Conservation (phyloP, 805 yeast genomes). For the Starmerella bacillaris region DNA sequence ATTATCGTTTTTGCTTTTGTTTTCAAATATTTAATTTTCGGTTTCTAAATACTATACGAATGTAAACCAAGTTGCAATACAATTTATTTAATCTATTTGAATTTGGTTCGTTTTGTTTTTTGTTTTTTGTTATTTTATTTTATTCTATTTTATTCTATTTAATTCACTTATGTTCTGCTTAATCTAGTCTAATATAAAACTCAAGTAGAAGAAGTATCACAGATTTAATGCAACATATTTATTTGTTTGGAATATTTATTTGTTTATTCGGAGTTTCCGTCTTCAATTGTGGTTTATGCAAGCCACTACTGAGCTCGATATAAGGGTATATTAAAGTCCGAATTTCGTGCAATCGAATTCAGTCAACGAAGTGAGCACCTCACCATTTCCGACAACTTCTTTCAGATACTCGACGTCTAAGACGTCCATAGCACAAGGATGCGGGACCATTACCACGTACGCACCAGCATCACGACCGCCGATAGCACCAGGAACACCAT, state of each 20-base stretch:
- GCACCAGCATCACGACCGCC: constrained; percentile 76
- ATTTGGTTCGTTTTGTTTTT: too few relatives aligned
- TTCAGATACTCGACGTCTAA: constrained; percentile 34
- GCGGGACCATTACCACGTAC: constrained; percentile 88
- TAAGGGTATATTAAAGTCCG: constrained; percentile 8
- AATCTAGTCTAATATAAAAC: too few relatives aligned
- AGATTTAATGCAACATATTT: too few relatives aligned
- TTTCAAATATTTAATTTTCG: neutral
- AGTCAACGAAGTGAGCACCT: constrained; percentile 33
- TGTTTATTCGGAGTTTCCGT: too few relatives aligned
- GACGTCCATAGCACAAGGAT: constrained; percentile 45
- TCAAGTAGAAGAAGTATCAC: too few relatives aligned
- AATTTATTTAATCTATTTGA: too few relatives aligned
- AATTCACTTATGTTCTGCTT: too few relatives aligned
- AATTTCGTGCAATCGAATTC: constrained; percentile 36
- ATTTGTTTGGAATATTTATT: too few relatives aligned
- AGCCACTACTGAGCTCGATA: neutral
- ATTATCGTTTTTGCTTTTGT: neutral
- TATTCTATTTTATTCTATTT: too few relatives aligned
- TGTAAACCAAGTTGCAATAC: neutral
- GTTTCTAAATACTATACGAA: neutral
- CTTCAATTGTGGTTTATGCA: too few relatives aligned
- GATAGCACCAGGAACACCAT: constrained; percentile 78
- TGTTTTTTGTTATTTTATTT: too few relatives aligned
- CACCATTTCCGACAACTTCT: constrained; percentile 33